Percentiles rank a stretch among this genome's conserved stretches.
phyloP scores from a whole-genome alignment of 768 basidiomycete genomes.

The Suillus placidus region DNA sequence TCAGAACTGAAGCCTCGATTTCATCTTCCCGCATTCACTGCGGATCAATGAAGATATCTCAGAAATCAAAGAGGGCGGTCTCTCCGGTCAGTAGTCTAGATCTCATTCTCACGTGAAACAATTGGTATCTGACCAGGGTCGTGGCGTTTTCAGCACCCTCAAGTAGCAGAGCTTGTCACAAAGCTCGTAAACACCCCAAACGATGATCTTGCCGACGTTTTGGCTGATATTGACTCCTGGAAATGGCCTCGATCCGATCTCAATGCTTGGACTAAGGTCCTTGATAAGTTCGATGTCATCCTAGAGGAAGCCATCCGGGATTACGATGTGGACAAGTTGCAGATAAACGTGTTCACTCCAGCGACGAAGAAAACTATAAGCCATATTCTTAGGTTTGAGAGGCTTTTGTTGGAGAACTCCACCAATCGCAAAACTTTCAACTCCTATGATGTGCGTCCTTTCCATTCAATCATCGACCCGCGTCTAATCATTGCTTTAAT shows the following conservation, averaged over 20 bases:
- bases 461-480: slow-evolving; percentile 5
- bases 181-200: slow-evolving; percentile 67
- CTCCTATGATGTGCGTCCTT: slow-evolving; percentile 88
- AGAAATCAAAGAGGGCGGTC: slow-evolving; percentile 80
- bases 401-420: slow-evolving; percentile 92
- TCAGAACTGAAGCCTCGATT: slow-evolving; percentile 16
- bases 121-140: not conserved
- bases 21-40: slow-evolving; percentile 44
- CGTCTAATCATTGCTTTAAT: slow-evolving; percentile 14
- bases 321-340: slow-evolving; percentile 86
- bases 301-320: slow-evolving; percentile 80
- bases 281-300: slow-evolving; percentile 93
- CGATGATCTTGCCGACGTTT: slow-evolving; percentile 68
- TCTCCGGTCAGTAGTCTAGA: slow-evolving; percentile 62
- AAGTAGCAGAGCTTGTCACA: slow-evolving; percentile 78
- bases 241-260: slow-evolving; percentile 96
- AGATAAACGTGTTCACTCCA: slow-evolving; percentile 77
- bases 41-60: slow-evolving; percentile 84
- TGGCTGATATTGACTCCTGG: slow-evolving; percentile 79
- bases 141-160: slow-evolving; percentile 57
- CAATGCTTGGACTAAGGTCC: slow-evolving; percentile 93
- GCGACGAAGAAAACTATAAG: slow-evolving; percentile 72
- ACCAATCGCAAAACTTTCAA: slow-evolving; percentile 96
- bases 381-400: slow-evolving; percentile 86
- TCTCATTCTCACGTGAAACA: slow-evolving; percentile 15